Base-by-base conservation (phyloP, 306 rosid species). In the Rosa rugosa region DNA sequence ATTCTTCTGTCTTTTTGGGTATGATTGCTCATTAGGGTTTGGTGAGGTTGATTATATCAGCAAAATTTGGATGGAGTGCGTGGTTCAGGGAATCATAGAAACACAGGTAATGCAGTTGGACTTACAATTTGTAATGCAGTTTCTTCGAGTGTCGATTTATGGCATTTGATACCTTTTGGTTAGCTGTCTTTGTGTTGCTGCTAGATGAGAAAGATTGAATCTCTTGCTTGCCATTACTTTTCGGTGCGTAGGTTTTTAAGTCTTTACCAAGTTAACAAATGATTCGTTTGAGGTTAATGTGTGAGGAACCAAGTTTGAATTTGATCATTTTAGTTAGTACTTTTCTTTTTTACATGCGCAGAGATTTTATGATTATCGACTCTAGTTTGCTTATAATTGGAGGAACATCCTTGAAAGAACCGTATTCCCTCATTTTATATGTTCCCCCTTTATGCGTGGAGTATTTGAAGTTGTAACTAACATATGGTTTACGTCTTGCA, bases 71-170 rank as follows among this genome's bases (percentile, higher is more conserved):
- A 92, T 94, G 97, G 98, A 92, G 90, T 94, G 97, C 64, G 97
- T 94, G 74, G 97, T 92, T 81, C 97, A 94, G 78, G 98, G 97
- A 47, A 92, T 91, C 68, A 91, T 94, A 69, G 98, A 92, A 86
- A 94, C 98, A 20, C 94, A 90, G 91, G 97, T 87, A 56, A 83
- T 79, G 27, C 59, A 45, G 18, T 59, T 40, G 31, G 56, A 73
- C 4, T 69, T 76, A 27, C 54, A 4, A 45, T 59, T 45, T 23
- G 51, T 25, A 38, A 20, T 77, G 57, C 66, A 27, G 3, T 6
- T 23, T 46, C 44, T 75, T 22, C 14, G 14, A 38, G 38, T 78
- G 51, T 63, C 23, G 12, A 6, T 44, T 42, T 23, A 2, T 60
- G 42, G 17, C 27, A 27, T 25, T 17, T 47, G 27, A 66, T 65